Evolutionary conservation across 768 basidiomycete genomes (phyloP).

Genomic region (Rhodotorula paludigena): DNA sequence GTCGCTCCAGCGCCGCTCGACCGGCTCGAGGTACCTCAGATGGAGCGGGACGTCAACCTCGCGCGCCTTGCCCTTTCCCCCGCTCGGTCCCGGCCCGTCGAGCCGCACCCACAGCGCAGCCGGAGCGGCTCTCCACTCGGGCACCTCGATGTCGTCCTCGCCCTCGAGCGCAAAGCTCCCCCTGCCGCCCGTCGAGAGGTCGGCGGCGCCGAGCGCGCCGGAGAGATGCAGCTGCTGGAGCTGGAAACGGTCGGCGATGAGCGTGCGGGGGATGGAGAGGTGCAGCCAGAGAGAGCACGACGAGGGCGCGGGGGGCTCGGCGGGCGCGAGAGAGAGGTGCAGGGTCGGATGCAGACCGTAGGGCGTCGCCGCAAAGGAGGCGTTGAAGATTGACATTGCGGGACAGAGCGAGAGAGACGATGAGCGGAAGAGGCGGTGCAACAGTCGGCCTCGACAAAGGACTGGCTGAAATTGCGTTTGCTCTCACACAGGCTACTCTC

Average conservation of each 20-base stretch:
- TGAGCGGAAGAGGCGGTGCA: no score
- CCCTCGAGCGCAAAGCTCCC: not conserved
- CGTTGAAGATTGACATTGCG: not conserved
- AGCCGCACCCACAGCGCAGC: not conserved
- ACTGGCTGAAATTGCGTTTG: no score
- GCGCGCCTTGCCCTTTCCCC: not conserved
- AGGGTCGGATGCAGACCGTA: conserved; percentile 6
- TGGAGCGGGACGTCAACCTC: conserved; percentile 27
- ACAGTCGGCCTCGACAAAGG: no score
- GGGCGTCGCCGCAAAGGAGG: not conserved
- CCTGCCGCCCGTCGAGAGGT: no score
- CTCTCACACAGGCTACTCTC: no score
- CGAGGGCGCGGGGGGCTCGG: not conserved
- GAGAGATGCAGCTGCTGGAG: conserved; percentile 17
- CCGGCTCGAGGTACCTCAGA: conserved; percentile 32
- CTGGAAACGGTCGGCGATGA: conserved; percentile 38
- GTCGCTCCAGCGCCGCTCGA: not conserved
- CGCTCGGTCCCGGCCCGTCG: not conserved
- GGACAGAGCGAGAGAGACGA: no score
- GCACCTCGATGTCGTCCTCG: conserved; percentile 33
- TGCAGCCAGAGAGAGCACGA: conserved; percentile 23
- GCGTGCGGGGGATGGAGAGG: not conserved
- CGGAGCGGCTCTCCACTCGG: not conserved
- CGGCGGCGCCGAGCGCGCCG: conserved; percentile 5
- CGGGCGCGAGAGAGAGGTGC: not conserved